Percentiles rank a stretch among this genome's conserved stretches.
Evolutionary conservation across 2,329 filamentous ascomycete genomes (phyloP).

Genomic region (Nothomitra cinnamomea): DNA sequence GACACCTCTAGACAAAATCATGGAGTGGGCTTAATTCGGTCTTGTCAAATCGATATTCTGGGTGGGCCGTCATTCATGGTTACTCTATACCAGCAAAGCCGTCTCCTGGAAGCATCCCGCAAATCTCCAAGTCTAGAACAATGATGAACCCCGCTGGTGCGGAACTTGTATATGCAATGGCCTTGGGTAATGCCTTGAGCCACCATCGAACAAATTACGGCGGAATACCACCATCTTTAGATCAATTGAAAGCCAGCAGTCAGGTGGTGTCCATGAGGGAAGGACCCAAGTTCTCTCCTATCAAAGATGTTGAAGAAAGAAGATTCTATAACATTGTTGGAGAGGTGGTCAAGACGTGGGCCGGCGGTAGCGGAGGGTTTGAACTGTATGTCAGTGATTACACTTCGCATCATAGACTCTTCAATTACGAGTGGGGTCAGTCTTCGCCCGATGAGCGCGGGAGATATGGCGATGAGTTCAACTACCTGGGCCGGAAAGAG

Average conservation of each 20-base stretch:
- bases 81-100: slow-evolving; percentile 9
- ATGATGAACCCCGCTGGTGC: slow-evolving; percentile 2
- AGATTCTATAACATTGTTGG: slow-evolving; percentile 54
- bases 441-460: slow-evolving; percentile 19
- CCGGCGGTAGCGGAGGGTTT: slow-evolving; percentile 26
- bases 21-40: slow-evolving; percentile 1
- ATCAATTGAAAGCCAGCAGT: slow-evolving; percentile 12
- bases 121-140: background rate
- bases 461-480: slow-evolving; percentile 33
- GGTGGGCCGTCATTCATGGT: slow-evolving; percentile 11
- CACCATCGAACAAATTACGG: background rate
- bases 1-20: slow-evolving; percentile 5
- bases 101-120: background rate
- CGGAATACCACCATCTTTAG: background rate
- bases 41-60: slow-evolving; percentile 5
- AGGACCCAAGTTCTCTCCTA: slow-evolving; percentile 37
- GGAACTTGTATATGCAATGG: slow-evolving; percentile 13
- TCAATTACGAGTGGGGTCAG: slow-evolving; percentile 27
- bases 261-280: slow-evolving; percentile 12
- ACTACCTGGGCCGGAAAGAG: slow-evolving; percentile 29
- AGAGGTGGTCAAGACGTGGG: slow-evolving; percentile 46
- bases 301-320: slow-evolving; percentile 42
- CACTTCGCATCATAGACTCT: slow-evolving; percentile 51
- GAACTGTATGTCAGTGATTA: slow-evolving; percentile 71
- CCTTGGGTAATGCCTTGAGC: background rate